Conservation (phyloP, 768 basidiomycete genomes). For the Lactarius hatsudake region DNA sequence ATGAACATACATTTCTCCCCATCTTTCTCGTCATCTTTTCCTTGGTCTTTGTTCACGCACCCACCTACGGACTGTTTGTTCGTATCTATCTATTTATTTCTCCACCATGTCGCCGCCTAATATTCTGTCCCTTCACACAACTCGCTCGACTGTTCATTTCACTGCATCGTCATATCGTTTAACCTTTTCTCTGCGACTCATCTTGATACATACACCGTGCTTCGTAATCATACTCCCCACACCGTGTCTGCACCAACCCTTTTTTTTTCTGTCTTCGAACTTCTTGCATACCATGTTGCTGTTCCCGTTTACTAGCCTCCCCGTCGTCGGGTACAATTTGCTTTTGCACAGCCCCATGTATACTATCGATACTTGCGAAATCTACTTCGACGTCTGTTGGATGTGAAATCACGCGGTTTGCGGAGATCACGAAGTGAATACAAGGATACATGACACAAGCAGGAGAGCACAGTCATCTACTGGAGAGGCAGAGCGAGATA, state of each 20-base stretch:
- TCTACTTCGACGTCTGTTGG: constrained; percentile 23
- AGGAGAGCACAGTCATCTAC: constrained; percentile 13
- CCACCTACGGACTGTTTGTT: constrained; percentile 22
- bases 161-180: constrained; percentile 25
- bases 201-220: constrained; percentile 26
- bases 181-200: constrained; percentile 24
- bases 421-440: constrained; percentile 14
- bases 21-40: constrained; percentile 25
- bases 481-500: constrained; percentile 10
- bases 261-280: constrained; percentile 27
- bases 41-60: constrained; percentile 27
- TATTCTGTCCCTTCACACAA: constrained; percentile 25
- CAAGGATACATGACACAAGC: constrained; percentile 25
- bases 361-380: constrained; percentile 31
- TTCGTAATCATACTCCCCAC: constrained; percentile 31
- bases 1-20: constrained; percentile 28
- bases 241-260: constrained; percentile 27
- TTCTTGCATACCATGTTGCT: constrained; percentile 35
- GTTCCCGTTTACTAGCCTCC: constrained; percentile 30
- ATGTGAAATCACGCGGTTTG: constrained; percentile 11
- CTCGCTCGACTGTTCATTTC: constrained; percentile 20
- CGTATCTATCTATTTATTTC: constrained; percentile 27
- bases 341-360: constrained; percentile 31
- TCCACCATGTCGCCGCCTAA: constrained; percentile 23
- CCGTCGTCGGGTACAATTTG: constrained; percentile 32